phyloP scores from a whole-genome alignment of 352 stramenopile genomes.

The Phytophthora uliginosa region DNA sequence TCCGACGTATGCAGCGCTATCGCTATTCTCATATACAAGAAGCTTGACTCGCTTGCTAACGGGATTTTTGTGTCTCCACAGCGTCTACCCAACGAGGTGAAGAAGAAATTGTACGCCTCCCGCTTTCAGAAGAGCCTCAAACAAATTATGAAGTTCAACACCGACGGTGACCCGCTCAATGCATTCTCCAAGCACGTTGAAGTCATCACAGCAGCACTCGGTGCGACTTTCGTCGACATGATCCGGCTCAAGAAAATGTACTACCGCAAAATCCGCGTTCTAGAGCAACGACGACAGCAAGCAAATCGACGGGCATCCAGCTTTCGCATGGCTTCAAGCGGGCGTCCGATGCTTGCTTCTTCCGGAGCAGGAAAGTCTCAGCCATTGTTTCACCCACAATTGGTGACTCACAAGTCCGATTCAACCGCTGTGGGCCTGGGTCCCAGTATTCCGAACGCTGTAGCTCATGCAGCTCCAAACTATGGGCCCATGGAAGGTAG shows the following conservation, averaged over 20 bases:
- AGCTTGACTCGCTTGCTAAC: conserved; percentile 2
- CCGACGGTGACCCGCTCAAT: conserved; percentile 74
- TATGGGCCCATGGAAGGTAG: neutral
- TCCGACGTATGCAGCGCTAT: conserved; percentile 51
- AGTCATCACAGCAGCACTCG: conserved; percentile 73
- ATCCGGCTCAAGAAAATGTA: conserved; percentile 65
- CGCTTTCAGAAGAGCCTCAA: conserved; percentile 76
- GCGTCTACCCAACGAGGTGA: conserved; percentile 79
- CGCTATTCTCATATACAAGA: neutral
- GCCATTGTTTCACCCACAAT: neutral
- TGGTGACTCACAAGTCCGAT: conserved; percentile 8
- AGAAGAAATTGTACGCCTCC: conserved; percentile 78
- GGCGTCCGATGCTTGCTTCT: conserved; percentile 9
- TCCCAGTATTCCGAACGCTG: neutral
- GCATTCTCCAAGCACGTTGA: conserved; percentile 77
- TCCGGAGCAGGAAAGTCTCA: neutral
- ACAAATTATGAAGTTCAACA: conserved; percentile 86
- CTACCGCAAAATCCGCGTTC: conserved; percentile 38
- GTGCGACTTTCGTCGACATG: conserved; percentile 67
- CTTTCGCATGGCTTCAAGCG: conserved; percentile 28
- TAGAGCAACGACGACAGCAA: conserved; percentile 27
- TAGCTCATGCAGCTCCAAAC: neutral
- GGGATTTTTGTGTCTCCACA: conserved; percentile 12
- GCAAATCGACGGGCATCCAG: conserved; percentile 22
- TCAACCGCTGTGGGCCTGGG: neutral